These are phyloP conservation scores for Phaeosphaeriaceae sp. DNA, from an alignment of 2,329 filamentous ascomycete genomes.

Conservation along the genomic window DNA sequence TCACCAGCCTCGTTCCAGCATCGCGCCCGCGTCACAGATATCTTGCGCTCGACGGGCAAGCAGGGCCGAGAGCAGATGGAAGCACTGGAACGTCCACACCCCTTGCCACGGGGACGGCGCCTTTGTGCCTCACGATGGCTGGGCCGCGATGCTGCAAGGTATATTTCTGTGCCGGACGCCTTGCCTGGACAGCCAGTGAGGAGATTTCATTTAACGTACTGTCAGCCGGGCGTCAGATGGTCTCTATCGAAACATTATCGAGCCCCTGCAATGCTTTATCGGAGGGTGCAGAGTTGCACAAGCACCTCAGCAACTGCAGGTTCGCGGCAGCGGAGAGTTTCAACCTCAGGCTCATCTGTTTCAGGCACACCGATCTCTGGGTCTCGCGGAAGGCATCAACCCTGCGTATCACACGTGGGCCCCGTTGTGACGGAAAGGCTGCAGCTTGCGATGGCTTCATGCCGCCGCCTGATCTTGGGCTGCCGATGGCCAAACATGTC, in stretches of 20 bases:
- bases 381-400: slow-evolving; percentile 19
- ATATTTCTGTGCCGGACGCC: slow-evolving; percentile 1
- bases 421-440: slow-evolving; percentile 17
- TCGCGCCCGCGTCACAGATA: not conserved
- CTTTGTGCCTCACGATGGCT: slow-evolving; percentile 1
- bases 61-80: not conserved
- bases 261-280: slow-evolving; percentile 9
- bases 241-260: slow-evolving; percentile 8
- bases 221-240: slow-evolving; percentile 7
- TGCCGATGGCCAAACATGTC: slow-evolving; percentile 5
- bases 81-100: not conserved
- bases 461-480: slow-evolving; percentile 13
- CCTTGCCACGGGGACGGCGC: not conserved
- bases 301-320: slow-evolving; percentile 13
- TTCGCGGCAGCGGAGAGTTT: slow-evolving; percentile 18
- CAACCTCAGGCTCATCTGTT: slow-evolving; percentile 15
- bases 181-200: slow-evolving; percentile 3
- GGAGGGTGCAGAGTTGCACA: slow-evolving; percentile 7
- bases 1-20: not conserved
- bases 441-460: slow-evolving; percentile 12
- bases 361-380: slow-evolving; percentile 17
- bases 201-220: not conserved
- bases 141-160: slow-evolving; percentile 5
- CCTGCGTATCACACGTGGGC: slow-evolving; percentile 25
- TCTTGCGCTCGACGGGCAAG: not conserved